These are phyloP conservation scores for Rhodomyrtus psidioides DNA, from an alignment of 441 rosid species.

Conservation along the genomic window DNA sequence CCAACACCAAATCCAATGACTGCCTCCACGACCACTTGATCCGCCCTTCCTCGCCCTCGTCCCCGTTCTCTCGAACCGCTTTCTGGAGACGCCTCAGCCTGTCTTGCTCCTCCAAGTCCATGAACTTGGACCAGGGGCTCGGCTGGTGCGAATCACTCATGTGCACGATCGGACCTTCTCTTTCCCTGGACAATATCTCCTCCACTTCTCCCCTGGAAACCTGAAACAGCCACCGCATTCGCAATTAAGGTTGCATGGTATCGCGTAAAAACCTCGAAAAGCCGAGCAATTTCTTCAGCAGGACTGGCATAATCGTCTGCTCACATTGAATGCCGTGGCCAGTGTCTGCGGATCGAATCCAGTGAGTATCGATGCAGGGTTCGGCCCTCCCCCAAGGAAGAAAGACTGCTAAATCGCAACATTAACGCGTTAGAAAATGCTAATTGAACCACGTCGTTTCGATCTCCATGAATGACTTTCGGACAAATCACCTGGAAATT, in stretches of 20 bases:
- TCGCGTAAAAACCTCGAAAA: neutral
- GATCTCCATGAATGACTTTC: neutral
- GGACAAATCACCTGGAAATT: conserved; percentile 42
- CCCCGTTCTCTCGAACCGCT: conserved; percentile 18
- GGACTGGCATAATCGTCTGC: neutral
- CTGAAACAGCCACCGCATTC: conserved; percentile 14
- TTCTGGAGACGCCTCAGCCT: conserved; percentile 44
- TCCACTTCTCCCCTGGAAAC: conserved; percentile 32
- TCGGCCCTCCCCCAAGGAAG: conserved; percentile 72
- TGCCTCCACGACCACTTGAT: conserved; percentile 54
- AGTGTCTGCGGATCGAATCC: conserved; percentile 65
- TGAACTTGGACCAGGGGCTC: conserved; percentile 46
- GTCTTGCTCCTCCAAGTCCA: conserved; percentile 33
- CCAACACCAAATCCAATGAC: conserved; percentile 21
- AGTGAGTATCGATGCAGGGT: conserved; percentile 49
- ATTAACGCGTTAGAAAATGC: neutral
- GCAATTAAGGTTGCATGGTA: neutral
- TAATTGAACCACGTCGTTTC: neutral
- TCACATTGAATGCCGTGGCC: conserved; percentile 68
- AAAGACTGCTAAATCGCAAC: conserved; percentile 42
- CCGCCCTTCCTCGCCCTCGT: conserved; percentile 12
- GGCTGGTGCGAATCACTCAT: conserved; percentile 31
- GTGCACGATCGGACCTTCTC: conserved; percentile 54
- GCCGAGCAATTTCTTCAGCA: neutral
- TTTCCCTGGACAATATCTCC: conserved; percentile 27